Percentiles rank a stretch among this genome's conserved stretches.
phyloP scores from a whole-genome alignment of 345 rosid species.

The Hypericum perforatum region DNA sequence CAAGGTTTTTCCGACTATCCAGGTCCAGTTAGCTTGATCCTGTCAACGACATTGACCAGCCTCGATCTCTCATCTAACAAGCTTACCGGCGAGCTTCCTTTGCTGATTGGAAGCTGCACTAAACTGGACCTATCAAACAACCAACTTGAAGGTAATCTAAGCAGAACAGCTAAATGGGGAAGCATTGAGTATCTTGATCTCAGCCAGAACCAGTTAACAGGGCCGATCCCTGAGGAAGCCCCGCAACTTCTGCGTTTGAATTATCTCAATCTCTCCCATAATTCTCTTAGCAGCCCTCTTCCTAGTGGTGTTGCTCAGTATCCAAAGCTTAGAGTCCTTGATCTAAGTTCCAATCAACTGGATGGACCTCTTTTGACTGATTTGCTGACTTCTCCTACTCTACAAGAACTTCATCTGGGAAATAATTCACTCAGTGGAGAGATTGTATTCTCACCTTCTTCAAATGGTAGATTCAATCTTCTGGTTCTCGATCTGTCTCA shows the following conservation, averaged over 20 bases:
- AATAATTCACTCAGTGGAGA: slow-evolving; percentile 57
- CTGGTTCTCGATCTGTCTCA: slow-evolving; percentile 73
- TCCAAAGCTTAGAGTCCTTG: slow-evolving; percentile 79
- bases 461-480: slow-evolving; percentile 40
- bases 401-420: slow-evolving; percentile 67
- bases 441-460: slow-evolving; percentile 34
- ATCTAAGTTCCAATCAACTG: slow-evolving; percentile 66
- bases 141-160: slow-evolving; percentile 66
- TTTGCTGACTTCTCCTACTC: slow-evolving; percentile 50
- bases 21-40: slow-evolving; percentile 67
- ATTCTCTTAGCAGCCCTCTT: slow-evolving; percentile 56
- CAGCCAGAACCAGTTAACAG: slow-evolving; percentile 66
- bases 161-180: slow-evolving; percentile 71
- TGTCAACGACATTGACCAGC: slow-evolving; percentile 61
- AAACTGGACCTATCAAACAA: slow-evolving; percentile 86
- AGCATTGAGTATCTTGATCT: slow-evolving; percentile 79
- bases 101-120: slow-evolving; percentile 68
- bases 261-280: slow-evolving; percentile 77
- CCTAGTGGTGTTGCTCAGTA: slow-evolving; percentile 54
- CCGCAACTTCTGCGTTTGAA: slow-evolving; percentile 80
- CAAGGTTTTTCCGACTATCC: slow-evolving; percentile 15
- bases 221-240: slow-evolving; percentile 61
- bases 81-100: slow-evolving; percentile 77
- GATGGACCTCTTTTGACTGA: slow-evolving; percentile 54
- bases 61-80: slow-evolving; percentile 79